phyloP scores from a whole-genome alignment of 495 filamentous ascomycete genomes.

The Cryomyces minteri region DNA sequence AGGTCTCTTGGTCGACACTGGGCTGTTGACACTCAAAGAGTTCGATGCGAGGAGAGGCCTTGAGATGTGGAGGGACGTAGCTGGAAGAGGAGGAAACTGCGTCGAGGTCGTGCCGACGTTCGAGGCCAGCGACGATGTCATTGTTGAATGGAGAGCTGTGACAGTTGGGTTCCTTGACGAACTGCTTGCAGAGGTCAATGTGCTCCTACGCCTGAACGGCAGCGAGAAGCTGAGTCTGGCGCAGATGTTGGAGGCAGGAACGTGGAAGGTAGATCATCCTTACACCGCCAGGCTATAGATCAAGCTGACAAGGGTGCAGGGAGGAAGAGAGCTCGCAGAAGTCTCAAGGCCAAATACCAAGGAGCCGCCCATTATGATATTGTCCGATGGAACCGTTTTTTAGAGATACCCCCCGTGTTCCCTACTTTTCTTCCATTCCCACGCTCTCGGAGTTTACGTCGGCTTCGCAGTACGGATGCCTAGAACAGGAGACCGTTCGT shows the following conservation, averaged over 20 bases:
- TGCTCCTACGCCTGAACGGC: slow-evolving; percentile 32
- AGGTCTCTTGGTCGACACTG: slow-evolving; percentile 66
- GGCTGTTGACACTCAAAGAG: slow-evolving; percentile 56
- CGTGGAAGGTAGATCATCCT: slow-evolving; percentile 60
- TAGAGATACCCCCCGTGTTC: slow-evolving; percentile 25
- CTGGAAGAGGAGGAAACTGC: slow-evolving; percentile 53
- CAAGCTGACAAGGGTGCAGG: slow-evolving; percentile 30
- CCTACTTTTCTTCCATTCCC: no score
- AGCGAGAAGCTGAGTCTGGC: slow-evolving; percentile 45
- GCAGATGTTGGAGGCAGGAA: slow-evolving; percentile 77
- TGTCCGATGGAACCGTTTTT: slow-evolving; percentile 92
- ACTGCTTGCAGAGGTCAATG: slow-evolving; percentile 55
- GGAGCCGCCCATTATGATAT: slow-evolving; percentile 89
- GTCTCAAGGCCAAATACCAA: slow-evolving; percentile 92
- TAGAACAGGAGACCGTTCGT: no score
- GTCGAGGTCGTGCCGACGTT: slow-evolving; percentile 62
- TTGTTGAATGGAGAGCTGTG: slow-evolving; percentile 73
- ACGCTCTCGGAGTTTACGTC: no score
- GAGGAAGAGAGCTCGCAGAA: slow-evolving; percentile 89
- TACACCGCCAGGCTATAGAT: not conserved
- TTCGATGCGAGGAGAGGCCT: slow-evolving; percentile 48
- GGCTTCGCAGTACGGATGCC: no score
- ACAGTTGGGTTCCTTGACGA: slow-evolving; percentile 74
- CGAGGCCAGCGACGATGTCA: slow-evolving; percentile 60
- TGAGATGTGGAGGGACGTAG: slow-evolving; percentile 52